Conservation (phyloP, 805 yeast species). For the Yarrowia divulgata region DNA sequence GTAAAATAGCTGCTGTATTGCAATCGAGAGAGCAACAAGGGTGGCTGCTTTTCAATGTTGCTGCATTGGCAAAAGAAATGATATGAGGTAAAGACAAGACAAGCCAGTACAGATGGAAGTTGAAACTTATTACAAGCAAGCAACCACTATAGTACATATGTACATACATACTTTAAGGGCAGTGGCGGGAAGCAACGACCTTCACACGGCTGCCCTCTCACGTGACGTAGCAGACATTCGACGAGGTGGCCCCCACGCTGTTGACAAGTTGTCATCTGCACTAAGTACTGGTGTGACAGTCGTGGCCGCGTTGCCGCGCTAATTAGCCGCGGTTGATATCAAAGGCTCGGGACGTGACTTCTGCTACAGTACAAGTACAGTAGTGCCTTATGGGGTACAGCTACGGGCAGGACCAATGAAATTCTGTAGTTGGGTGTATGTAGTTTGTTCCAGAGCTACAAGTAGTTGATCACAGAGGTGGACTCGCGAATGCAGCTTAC, state of each 20-base stretch:
- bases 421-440: too few relatives aligned
- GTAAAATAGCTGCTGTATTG: too few relatives aligned
- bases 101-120: too few relatives aligned
- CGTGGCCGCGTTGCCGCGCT: constrained; percentile 27
- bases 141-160: too few relatives aligned
- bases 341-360: constrained; percentile 2
- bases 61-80: neutral
- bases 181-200: too few relatives aligned
- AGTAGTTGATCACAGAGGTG: too few relatives aligned
- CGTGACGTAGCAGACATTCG: neutral
- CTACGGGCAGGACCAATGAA: neutral
- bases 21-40: neutral
- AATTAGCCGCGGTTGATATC: constrained; percentile 18
- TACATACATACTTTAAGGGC: too few relatives aligned
- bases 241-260: neutral
- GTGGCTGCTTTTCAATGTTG: constrained; percentile 1
- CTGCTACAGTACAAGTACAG: neutral
- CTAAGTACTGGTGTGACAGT: neutral
- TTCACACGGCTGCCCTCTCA: neutral
- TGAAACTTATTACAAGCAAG: too few relatives aligned
- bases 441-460: too few relatives aligned
- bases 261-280: neutral
- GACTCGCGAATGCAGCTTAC: too few relatives aligned
- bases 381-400: neutral
- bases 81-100: neutral